A percentile compares a stretch with the other conserved stretches of the same genome.
phyloP scores from a whole-genome alignment of 768 basidiomycete genomes.

The Leccinum obscurum region DNA sequence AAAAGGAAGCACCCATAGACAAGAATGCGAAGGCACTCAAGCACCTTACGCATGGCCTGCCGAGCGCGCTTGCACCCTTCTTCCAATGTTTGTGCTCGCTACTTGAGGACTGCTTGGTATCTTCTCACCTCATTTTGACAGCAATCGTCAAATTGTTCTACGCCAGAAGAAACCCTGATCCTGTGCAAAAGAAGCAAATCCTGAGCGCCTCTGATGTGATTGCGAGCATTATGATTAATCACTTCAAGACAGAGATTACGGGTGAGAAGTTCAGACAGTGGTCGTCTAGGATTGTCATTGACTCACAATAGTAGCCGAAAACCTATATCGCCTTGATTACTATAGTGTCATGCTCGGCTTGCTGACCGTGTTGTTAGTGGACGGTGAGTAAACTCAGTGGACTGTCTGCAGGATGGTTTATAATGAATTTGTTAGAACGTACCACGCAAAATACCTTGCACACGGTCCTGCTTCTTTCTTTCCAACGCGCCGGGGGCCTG shows the following conservation, averaged over 20 bases:
- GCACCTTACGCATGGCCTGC: conserved; percentile 77
- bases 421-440: conserved; percentile 54
- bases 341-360: conserved; percentile 56
- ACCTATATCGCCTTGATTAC: conserved; percentile 47
- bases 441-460: conserved; percentile 72
- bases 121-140: conserved; percentile 31
- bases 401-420: conserved; percentile 2
- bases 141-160: conserved; percentile 89
- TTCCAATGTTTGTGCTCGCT: conserved; percentile 67
- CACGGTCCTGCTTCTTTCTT: conserved; percentile 76
- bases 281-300: conserved; percentile 15
- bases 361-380: conserved; percentile 52
- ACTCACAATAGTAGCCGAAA: conserved; percentile 36
- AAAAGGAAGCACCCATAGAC: conserved; percentile 49
- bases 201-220: conserved; percentile 64
- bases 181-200: conserved; percentile 76
- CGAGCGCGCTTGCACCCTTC: conserved; percentile 74
- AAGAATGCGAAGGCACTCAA: conserved; percentile 75
- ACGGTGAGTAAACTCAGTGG: conserved; percentile 41
- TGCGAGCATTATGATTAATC: conserved; percentile 70
- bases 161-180: conserved; percentile 73
- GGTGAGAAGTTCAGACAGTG: conserved; percentile 43
- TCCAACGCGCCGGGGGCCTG: conserved; percentile 72
- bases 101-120: neutral
- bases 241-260: conserved; percentile 54